A percentile compares a stretch with the other conserved stretches of the same genome.
These are phyloP conservation scores for Candida wancherniae DNA, from an alignment of 805 yeast species.

Conservation along the genomic window DNA sequence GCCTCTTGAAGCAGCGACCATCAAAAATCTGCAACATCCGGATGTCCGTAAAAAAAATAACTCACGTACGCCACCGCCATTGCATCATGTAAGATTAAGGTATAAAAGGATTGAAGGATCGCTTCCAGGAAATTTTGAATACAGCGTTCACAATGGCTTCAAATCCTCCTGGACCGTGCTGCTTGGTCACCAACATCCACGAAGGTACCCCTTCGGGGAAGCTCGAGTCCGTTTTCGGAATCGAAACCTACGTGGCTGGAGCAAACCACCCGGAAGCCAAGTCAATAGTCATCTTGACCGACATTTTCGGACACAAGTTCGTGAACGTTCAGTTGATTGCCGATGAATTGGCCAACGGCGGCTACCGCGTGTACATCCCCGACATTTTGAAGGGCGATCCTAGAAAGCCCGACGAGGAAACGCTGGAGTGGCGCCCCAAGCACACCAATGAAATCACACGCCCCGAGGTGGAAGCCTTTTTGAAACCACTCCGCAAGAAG, in stretches of 20 bases:
- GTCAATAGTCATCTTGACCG: slow-evolving; percentile 59
- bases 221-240: slow-evolving; percentile 35
- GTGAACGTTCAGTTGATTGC: slow-evolving; percentile 57
- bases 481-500: neutral
- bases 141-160: neutral
- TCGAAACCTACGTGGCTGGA: slow-evolving; percentile 28
- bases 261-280: slow-evolving; percentile 27
- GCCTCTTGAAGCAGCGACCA: too few species aligned
- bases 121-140: too few species aligned
- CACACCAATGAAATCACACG: neutral
- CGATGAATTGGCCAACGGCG: slow-evolving; percentile 54
- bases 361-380: slow-evolving; percentile 64
- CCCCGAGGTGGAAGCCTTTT: neutral
- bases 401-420: slow-evolving; percentile 1
- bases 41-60: too few species aligned
- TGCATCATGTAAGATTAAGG: too few species aligned
- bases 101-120: too few species aligned
- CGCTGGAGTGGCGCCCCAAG: neutral
- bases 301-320: slow-evolving; percentile 57
- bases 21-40: too few species aligned
- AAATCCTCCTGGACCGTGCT: slow-evolving; percentile 24
- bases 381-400: slow-evolving; percentile 58
- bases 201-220: slow-evolving; percentile 47
- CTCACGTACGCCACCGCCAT: too few species aligned
- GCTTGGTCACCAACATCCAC: slow-evolving; percentile 36